Evolutionary conservation across 2,329 filamentous ascomycete species (phyloP), one percentile per base, ranked within the genome.

Genomic region (Penicillium sp.): DNA sequence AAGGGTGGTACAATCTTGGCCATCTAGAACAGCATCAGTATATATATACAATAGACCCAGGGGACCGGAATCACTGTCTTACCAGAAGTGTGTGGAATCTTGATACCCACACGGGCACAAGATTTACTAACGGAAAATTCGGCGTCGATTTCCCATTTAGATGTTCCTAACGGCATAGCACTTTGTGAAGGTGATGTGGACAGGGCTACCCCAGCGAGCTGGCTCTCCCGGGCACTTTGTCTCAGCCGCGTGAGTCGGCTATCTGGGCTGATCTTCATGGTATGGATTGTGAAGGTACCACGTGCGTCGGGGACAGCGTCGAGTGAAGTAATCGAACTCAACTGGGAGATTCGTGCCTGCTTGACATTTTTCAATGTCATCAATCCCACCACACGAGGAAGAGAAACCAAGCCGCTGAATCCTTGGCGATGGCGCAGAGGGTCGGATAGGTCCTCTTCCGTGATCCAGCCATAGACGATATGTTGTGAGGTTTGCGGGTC

Each of bases 401-500:
- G 59, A 1, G 80, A 80, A 9, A 82, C 68, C 55, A 77, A 65
- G 2, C 81, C 80, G 21, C 77, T 82, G 80, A 81, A 83, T 12
- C 78, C 78, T 62, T 82, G 79, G 0, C 69, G 64, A 56, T 78
- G 72, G 4, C 79, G 76, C 15, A 76, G 61, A 3, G 69, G 61
- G 55, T 81, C 71, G 0, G 79, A 74, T 4, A 83, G 61, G 51
- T 82, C 79, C 13, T 84, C 81, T 61, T 84, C 81, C 1, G 75
- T 77, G 37, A 84, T 71, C 81, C 81, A 83, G 4, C 80, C 80
- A 67, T 75, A 82, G 1, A 79, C 71, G 5, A 83, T 71, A 12
- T 75, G 72, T 41, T 71, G 71, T 0, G 71, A 65, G 0, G 78
- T 75, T 4, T 73, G 62, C 0, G 80, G 78, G 46, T 83, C 79